These are phyloP conservation scores for Hypoxylon sp. DNA, from an alignment of 2,329 filamentous ascomycete genomes.

Conservation along the genomic window DNA sequence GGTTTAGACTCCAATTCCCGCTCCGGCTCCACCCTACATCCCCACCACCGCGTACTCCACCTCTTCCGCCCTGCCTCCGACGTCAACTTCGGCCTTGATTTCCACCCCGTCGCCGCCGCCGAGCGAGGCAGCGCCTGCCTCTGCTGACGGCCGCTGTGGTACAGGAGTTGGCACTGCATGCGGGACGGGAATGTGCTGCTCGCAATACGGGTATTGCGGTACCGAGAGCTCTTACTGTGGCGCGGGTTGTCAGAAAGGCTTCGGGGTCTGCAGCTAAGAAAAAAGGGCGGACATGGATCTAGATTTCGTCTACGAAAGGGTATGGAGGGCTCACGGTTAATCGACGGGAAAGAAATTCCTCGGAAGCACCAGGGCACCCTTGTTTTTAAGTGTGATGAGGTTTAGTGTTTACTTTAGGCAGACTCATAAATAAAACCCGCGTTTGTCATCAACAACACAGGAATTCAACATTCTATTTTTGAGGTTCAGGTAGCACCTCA, in stretches of 20 bases:
- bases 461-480: neutral
- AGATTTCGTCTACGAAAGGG: neutral
- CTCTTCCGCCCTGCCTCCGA: conserved; percentile 11
- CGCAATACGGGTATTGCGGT: conserved; percentile 43
- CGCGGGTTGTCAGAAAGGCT: conserved; percentile 41
- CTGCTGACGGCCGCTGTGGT: conserved; percentile 40
- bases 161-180: conserved; percentile 28
- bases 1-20: conserved; percentile 2
- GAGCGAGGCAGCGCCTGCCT: conserved; percentile 13
- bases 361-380: neutral
- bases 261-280: conserved; percentile 38
- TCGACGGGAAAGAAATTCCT: neutral
- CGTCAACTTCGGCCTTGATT: neutral
- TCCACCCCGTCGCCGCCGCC: conserved; percentile 7
- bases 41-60: conserved; percentile 2
- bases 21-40: conserved; percentile 11
- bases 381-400: neutral
- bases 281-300: neutral
- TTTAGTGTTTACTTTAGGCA: neutral
- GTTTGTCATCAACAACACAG: neutral
- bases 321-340: neutral
- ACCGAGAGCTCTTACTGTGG: conserved; percentile 36
- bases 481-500: neutral
- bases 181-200: conserved; percentile 36
- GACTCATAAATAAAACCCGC: neutral